A percentile compares a stretch with the other conserved stretches of the same genome.
phyloP scores from a whole-genome alignment of 441 rosid species.

The Populus hybrid region DNA sequence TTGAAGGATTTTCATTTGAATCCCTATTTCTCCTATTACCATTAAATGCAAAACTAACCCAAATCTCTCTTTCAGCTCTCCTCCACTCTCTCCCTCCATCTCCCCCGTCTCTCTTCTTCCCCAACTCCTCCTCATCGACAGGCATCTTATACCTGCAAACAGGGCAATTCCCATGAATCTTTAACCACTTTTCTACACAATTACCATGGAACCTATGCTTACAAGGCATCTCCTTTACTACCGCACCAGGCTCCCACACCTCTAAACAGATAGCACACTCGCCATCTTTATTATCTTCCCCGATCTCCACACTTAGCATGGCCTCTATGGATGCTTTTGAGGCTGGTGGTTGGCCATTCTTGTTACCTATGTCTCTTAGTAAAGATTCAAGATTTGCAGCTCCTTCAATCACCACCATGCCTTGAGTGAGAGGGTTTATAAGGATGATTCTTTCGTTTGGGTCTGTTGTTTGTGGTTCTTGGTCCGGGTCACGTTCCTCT shows the following conservation, averaged over 20 bases:
- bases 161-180: slow-evolving; percentile 78
- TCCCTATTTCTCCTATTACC: slow-evolving; percentile 32
- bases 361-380: slow-evolving; percentile 23
- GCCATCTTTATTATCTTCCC: slow-evolving; percentile 25
- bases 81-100: slow-evolving; percentile 3
- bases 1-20: slow-evolving; percentile 29
- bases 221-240: slow-evolving; percentile 84
- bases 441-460: slow-evolving; percentile 38
- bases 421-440: slow-evolving; percentile 47
- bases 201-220: slow-evolving; percentile 66
- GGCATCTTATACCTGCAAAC: slow-evolving; percentile 83
- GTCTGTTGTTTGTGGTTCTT: slow-evolving; percentile 19
- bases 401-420: slow-evolving; percentile 13
- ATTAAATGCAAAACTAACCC: slow-evolving; percentile 37
- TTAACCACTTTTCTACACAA: slow-evolving; percentile 80
- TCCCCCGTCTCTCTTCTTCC: slow-evolving; percentile 31
- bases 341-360: slow-evolving; percentile 64
- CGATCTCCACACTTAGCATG: slow-evolving; percentile 47
- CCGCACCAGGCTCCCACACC: slow-evolving; percentile 48
- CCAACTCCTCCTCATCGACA: slow-evolving; percentile 44
- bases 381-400: slow-evolving; percentile 40
- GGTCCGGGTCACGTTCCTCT: slow-evolving; percentile 23
- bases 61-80: slow-evolving; percentile 34
- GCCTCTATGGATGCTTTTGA: slow-evolving; percentile 62
- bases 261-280: slow-evolving; percentile 78